Base-by-base conservation (phyloP, 225 moss, liverwort and hornwort species). In the Takakia lepidozioides region DNA sequence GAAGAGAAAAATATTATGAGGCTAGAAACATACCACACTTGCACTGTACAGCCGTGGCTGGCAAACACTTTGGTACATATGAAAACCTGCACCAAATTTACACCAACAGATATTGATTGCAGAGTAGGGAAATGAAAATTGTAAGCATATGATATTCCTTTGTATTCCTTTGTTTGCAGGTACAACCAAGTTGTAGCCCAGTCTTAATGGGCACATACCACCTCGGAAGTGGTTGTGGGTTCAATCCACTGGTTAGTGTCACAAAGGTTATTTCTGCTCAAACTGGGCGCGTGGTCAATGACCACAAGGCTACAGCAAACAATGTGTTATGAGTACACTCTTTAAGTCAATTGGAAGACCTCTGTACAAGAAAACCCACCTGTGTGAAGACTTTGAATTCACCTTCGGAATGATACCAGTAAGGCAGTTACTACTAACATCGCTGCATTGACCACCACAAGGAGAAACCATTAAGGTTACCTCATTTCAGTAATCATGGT, bases 11-110 rank as follows among this genome's bases (percentile, higher is more conserved):
- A n/a, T n/a, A n/a, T n/a, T n/a, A n/a, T n/a, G n/a, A n/a, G n/a
- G n/a, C n/a, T n/a, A n/a, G n/a, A n/a, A n/a, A n/a, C n/a, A n/a
- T 23, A 46, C 45, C 45, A 25, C 45, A 46, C 9, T 46, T 46
- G 45, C 45, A 46, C 2, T 46, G 15, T 10, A 22, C 25, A 25
- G 45, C 22, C 20, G 22, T 46, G n/a, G n/a, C n/a, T 21, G 45
- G 45, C 24, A 15, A 46, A 46, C 45, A 46, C 8, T 25, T 46
- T 25, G 9, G 45, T 8, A 15, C 9, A 19, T 46, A 46, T 13
- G 8, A 46, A 46, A 46, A 46, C 15, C 45, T 46, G 45, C 14
- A 8, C 22, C 9, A 13, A 25, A 9, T 10, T 25, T 22, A 0
- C 0, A 10, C 11, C 1, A 10, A 23, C 1, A 10, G 21, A n/a